Conservation (phyloP, 805 yeast genomes). For the Saccharomycopsis selenospora region DNA sequence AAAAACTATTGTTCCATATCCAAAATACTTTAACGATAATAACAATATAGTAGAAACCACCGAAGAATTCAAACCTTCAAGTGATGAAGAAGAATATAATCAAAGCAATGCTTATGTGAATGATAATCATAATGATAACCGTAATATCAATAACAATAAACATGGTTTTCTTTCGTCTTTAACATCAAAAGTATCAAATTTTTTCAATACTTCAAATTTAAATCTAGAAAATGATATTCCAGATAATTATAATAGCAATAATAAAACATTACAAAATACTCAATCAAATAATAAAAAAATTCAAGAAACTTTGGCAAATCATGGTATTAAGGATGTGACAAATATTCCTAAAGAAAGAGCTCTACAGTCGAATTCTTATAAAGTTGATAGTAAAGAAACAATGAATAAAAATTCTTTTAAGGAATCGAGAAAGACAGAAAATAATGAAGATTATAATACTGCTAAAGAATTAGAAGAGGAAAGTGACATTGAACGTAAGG, state of each 20-base stretch:
- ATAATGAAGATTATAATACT: background rate
- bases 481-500: background rate
- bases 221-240: too few relatives aligned
- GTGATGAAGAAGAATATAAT: background rate
- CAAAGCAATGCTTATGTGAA: too few relatives aligned
- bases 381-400: background rate
- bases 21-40: background rate
- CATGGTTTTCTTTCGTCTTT: background rate
- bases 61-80: background rate
- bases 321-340: too few relatives aligned
- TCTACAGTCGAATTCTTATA: background rate
- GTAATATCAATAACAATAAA: background rate
- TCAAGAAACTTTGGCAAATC: too few relatives aligned
- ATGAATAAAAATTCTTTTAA: too few relatives aligned
- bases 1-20: background rate
- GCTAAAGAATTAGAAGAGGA: background rate
- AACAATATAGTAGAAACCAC: background rate
- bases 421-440: background rate
- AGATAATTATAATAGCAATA: too few relatives aligned
- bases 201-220: background rate
- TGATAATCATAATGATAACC: background rate
- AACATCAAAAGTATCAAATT: background rate
- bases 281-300: too few relatives aligned
- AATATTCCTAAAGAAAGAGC: background rate
- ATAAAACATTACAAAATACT: too few relatives aligned